These are phyloP conservation scores for Backusella macrospora DNA, from an alignment of 192 early-diverging fungal species.

Conservation along the genomic window DNA sequence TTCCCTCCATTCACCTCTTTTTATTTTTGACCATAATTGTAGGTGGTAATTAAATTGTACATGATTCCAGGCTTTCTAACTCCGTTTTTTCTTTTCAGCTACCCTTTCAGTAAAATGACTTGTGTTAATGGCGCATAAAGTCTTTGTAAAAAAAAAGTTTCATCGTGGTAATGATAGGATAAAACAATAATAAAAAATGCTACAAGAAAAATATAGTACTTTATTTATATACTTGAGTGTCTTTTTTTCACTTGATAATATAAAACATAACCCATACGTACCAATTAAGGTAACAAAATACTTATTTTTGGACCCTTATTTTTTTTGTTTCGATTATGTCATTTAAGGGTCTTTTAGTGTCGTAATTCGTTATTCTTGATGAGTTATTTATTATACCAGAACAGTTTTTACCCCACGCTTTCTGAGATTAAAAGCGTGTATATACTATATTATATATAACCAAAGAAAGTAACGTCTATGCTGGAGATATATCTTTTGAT, in stretches of 20 bases:
- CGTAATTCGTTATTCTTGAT: background rate
- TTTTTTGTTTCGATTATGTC: background rate
- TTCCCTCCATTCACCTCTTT: no score
- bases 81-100: no score
- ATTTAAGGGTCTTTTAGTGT: background rate
- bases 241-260: background rate
- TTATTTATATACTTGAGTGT: background rate
- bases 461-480: no score
- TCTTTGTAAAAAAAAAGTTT: background rate
- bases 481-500: no score
- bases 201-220: background rate
- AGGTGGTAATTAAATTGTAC: no score
- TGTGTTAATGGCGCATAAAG: slow-evolving; percentile 64
- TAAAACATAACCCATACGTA: background rate
- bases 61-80: no score
- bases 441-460: background rate
- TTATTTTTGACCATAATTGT: no score
- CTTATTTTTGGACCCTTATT: background rate
- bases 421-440: background rate
- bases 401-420: background rate
- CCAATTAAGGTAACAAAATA: background rate
- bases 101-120: slow-evolving; percentile 69
- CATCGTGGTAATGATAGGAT: background rate
- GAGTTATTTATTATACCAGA: background rate
- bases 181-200: background rate